These are phyloP conservation scores for Juglanconis sp. DNA, from an alignment of 2,329 filamentous ascomycete species.

Conservation along the genomic window DNA sequence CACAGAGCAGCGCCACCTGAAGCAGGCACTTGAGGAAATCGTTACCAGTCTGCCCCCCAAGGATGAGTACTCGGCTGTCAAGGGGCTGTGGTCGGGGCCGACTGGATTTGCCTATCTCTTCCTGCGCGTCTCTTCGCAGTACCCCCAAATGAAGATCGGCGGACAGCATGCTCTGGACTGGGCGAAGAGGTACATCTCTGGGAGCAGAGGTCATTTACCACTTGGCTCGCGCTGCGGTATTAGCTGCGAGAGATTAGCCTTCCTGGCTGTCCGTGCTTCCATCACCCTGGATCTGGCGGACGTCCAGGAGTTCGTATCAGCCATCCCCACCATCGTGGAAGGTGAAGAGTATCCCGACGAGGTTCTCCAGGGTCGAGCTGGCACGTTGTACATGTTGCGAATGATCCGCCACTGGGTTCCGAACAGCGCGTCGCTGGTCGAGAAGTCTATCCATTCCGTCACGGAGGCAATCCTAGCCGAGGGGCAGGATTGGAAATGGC, in stretches of 20 bases:
- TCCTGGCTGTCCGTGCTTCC: constrained; percentile 43
- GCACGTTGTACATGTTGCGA: constrained; percentile 65
- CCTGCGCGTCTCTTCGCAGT: constrained; percentile 41
- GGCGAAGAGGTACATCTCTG: constrained; percentile 46
- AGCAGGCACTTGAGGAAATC: constrained; percentile 34
- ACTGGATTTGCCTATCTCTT: constrained; percentile 57
- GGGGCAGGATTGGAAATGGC: constrained; percentile 59
- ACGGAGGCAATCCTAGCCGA: constrained; percentile 56
- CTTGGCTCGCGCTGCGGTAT: constrained; percentile 48
- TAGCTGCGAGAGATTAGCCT: constrained; percentile 45
- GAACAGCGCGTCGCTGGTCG: constrained; percentile 44
- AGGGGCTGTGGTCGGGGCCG: constrained; percentile 50
- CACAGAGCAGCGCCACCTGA: constrained; percentile 27
- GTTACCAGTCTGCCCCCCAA: constrained; percentile 35
- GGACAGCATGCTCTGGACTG: constrained; percentile 41
- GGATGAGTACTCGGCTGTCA: constrained; percentile 29
- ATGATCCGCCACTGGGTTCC: constrained; percentile 57
- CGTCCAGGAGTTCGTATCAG: constrained; percentile 38
- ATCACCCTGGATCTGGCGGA: constrained; percentile 36
- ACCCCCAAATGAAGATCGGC: constrained; percentile 42
- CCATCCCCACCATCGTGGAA: constrained; percentile 32
- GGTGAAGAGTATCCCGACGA: constrained; percentile 51
- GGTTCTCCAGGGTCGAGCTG: constrained; percentile 64
- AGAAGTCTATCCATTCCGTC: constrained; percentile 54
- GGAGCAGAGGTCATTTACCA: constrained; percentile 29